A percentile compares a stretch with the other conserved stretches of the same genome.
These are phyloP conservation scores for Mycena leptocephala DNA, from an alignment of 768 basidiomycete species.

Conservation along the genomic window DNA sequence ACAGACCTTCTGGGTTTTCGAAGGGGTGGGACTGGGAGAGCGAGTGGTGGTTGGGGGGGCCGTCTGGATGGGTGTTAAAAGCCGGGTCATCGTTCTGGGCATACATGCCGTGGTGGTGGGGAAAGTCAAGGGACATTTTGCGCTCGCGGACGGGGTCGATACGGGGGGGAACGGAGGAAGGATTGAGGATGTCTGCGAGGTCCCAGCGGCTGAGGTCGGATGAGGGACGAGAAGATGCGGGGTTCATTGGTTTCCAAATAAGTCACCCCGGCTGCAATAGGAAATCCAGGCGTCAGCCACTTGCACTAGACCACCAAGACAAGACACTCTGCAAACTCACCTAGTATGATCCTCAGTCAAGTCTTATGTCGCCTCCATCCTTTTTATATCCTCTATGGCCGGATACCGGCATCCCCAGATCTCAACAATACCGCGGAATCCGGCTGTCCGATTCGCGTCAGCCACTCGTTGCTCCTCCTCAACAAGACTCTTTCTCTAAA, in stretches of 20 bases:
- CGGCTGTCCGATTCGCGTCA: not conserved
- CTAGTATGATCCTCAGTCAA: not conserved
- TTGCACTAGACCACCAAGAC: not conserved
- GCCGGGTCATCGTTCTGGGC: slow-evolving; percentile 70
- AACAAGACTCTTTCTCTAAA: slow-evolving; percentile 40
- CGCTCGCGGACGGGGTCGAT: slow-evolving; percentile 49
- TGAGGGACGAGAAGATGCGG: slow-evolving; percentile 15
- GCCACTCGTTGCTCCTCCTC: not conserved
- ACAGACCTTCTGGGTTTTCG: slow-evolving; percentile 62
- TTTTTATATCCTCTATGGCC: slow-evolving; percentile 26
- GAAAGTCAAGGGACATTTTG: slow-evolving; percentile 74
- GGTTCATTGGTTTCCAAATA: slow-evolving; percentile 12
- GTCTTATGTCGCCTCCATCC: not conserved
- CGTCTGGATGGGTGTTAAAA: slow-evolving; percentile 63
- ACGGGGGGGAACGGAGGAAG: slow-evolving; percentile 40
- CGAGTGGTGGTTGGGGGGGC: slow-evolving; percentile 51
- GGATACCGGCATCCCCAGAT: slow-evolving; percentile 26
- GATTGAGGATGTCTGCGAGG: slow-evolving; percentile 64
- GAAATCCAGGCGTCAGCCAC: not conserved
- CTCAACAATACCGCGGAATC: slow-evolving; percentile 29
- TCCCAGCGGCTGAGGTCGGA: slow-evolving; percentile 49
- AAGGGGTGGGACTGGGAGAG: slow-evolving; percentile 51
- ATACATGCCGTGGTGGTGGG: slow-evolving; percentile 66
- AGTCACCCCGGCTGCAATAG: not conserved
- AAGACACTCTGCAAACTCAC: not conserved